Evolutionary conservation across 768 basidiomycete genomes (phyloP), one percentile per base, ranked within the genome.

Genomic region (Leccinellum albellum): DNA sequence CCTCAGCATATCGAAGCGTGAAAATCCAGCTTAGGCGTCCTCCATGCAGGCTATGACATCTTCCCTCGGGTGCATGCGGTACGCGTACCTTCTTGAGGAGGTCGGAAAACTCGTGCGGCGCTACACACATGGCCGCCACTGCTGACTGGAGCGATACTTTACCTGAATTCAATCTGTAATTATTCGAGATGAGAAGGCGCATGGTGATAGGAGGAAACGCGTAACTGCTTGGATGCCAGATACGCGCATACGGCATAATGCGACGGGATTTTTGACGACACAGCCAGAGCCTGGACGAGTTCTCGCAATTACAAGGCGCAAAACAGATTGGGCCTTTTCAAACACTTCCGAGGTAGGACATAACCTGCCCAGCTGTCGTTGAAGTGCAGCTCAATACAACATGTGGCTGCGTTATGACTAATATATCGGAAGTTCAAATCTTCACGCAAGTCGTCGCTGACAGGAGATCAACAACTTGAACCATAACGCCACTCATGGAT

Each of bases 41-140:
- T 69, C 62, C 70, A 75, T 72, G 56, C 70, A 80, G 0, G 67
- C 66, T 2, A 70, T 28, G 64, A 61, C 53, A 32, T 61, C 45
- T 31, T 63, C 51, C 24, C 58, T 14, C 29, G 61, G 35, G 26
- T 35, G n/a, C 37, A 66, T 8, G 40, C 48, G 62, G 49, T 74
- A 70, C 12, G 64, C 59, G 8, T 56, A 72, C 56, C 13, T 33
- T 66, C 14, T 64, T 67, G 53, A 73, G 59, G 20, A 62, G 64
- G 50, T 62, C 61, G 3, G 56, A 15, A 40, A 72, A 72, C 35
- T 60, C 64, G 40, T 49, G 12, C 45, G 55, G 54, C 15, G 56
- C 54, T 1, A 74, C 56, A 29, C 71, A 72, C 10, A 71, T 60
- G 2, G 71, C 62, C 5, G 59, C 51, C 56, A 42, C 62, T 1